Evolutionary conservation across 176 grass and related monocot species (phyloP).

Genomic region (Areca catechu): DNA sequence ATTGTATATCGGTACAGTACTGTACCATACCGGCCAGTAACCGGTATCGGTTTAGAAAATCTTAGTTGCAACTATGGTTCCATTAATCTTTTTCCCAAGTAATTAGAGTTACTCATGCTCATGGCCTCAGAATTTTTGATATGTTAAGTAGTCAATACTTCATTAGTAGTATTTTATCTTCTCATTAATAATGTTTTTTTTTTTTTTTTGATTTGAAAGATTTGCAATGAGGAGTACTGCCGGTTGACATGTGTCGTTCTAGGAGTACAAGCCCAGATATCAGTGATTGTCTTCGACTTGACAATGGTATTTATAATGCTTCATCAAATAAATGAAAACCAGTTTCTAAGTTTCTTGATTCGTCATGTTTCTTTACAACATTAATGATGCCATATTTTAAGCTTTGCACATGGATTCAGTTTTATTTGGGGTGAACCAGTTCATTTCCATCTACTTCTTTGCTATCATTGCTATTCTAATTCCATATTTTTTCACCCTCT

Average conservation of each 20-base stretch:
- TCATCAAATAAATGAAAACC: too few species aligned
- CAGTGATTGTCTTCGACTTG: conserved; percentile 1
- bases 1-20: too few species aligned
- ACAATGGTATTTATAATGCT: conserved; percentile 5
- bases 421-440: background rate
- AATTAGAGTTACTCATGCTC: too few species aligned
- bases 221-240: conserved; percentile 13
- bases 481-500: background rate
- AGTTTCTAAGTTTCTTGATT: too few species aligned
- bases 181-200: background rate
- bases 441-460: background rate
- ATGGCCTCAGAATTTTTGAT: too few species aligned
- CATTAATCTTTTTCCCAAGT: too few species aligned
- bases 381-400: background rate
- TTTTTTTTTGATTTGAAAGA: background rate
- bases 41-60: too few species aligned
- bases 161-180: too few species aligned
- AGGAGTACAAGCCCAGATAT: background rate
- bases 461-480: background rate
- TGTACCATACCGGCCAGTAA: too few species aligned
- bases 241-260: conserved; percentile 2
- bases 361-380: background rate
- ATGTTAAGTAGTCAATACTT: too few species aligned
- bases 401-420: background rate
- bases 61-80: too few species aligned